Evolutionary conservation across 495 filamentous ascomycete species (phyloP).

Genomic region (Xylaria cubensis): DNA sequence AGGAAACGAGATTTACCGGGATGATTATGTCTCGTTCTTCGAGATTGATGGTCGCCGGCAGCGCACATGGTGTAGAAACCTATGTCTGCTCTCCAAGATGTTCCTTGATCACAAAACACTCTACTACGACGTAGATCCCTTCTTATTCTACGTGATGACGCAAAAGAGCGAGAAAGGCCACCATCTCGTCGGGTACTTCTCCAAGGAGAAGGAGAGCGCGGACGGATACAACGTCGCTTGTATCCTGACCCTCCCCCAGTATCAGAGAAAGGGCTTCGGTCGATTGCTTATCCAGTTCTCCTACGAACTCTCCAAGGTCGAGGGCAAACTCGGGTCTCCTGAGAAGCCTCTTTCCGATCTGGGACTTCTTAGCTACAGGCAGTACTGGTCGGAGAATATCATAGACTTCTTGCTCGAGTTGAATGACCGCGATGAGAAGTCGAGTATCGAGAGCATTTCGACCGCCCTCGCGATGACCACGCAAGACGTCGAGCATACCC

Average conservation of each 20-base stretch:
- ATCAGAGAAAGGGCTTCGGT: conserved; percentile 92
- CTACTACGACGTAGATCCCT: conserved; percentile 99
- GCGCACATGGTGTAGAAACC: conserved; percentile 94
- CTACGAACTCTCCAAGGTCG: conserved; percentile 94
- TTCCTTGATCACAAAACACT: conserved; percentile 99
- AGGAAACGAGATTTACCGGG: conserved; percentile 97
- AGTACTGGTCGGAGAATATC: conserved; percentile 96
- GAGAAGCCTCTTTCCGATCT: conserved; percentile 97
- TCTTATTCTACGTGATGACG: conserved; percentile 98
- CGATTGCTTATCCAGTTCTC: conserved; percentile 95
- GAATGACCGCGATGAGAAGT: conserved; percentile 65
- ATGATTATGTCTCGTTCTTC: conserved; percentile 93
- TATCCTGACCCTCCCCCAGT: conserved; percentile 95
- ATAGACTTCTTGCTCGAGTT: conserved; percentile 78
- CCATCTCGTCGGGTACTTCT: conserved; percentile 96
- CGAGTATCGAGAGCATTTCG: conserved; percentile 83
- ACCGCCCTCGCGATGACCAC: conserved; percentile 88
- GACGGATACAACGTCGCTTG: conserved; percentile 98
- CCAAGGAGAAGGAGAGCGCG: conserved; percentile 95
- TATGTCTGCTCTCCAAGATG: conserved; percentile 92
- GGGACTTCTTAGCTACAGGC: conserved; percentile 87
- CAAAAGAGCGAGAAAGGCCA: conserved; percentile 83
- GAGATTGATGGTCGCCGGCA: conserved; percentile 97
- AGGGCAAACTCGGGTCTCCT: conserved; percentile 90
- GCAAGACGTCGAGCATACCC: conserved; percentile 89